Evolutionary conservation across 2,329 filamentous ascomycete genomes (phyloP).

Genomic region (Fusarium pseudocircinatum): DNA sequence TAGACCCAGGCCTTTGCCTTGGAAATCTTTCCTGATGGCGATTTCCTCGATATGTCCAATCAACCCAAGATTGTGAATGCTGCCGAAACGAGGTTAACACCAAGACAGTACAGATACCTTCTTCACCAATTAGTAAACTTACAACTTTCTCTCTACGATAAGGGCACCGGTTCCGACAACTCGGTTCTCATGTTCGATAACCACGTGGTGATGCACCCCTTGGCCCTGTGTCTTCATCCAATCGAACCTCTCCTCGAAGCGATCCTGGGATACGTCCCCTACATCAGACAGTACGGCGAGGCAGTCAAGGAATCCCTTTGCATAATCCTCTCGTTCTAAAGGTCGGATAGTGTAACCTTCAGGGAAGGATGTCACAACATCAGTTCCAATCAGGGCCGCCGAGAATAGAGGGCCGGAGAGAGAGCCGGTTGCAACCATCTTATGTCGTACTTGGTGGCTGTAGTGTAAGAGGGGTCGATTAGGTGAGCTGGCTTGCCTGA

Average conservation of each 20-base stretch:
- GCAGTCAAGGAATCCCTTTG: neutral
- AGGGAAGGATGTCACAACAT: neutral
- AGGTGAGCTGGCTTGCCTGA: neutral
- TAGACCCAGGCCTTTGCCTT: neutral
- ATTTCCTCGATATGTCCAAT: neutral
- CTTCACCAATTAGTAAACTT: fast-evolving
- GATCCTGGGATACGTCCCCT: neutral
- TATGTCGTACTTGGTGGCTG: neutral
- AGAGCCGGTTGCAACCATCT: neutral
- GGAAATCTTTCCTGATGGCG: neutral
- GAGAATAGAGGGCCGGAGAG: neutral
- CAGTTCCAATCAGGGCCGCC: neutral
- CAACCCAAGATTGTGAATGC: neutral
- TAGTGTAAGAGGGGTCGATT: neutral
- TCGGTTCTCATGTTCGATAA: neutral
- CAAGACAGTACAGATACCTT: neutral
- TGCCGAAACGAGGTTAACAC: neutral
- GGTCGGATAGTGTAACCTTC: neutral
- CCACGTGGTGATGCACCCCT: neutral
- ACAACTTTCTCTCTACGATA: neutral
- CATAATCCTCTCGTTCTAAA: neutral
- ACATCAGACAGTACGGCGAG: neutral
- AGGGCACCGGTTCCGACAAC: neutral
- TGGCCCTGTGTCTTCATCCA: neutral
- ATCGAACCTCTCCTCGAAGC: neutral